Conservation (phyloP, 257 asterid species). For the Petunia axillaris region DNA sequence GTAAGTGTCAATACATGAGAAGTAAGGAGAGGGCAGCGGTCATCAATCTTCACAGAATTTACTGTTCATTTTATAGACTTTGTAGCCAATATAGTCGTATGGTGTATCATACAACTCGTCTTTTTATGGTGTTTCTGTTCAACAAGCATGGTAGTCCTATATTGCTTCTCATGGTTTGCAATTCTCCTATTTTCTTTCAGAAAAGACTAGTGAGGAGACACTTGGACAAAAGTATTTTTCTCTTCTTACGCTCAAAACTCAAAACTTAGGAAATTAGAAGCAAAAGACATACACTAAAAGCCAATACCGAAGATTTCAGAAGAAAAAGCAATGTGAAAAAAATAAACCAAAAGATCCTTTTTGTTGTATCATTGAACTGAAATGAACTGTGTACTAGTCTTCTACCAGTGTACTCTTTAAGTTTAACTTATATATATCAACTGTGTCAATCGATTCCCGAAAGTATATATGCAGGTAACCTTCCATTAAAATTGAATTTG, state of each 20-base stretch:
- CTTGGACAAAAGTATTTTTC: background rate
- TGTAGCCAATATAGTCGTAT: background rate
- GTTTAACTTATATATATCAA: too few relatives aligned
- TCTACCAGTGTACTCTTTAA: background rate
- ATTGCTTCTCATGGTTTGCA: background rate
- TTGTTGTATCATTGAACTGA: background rate
- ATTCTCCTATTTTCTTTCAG: background rate
- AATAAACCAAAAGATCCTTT: background rate
- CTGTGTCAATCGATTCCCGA: too few relatives aligned
- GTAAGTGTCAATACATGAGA: background rate
- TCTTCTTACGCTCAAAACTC: background rate
- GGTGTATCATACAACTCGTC: background rate
- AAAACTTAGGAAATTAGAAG: background rate
- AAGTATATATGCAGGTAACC: too few relatives aligned
- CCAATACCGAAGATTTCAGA: conserved; percentile 18
- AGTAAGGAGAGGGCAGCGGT: background rate
- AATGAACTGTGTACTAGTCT: background rate
- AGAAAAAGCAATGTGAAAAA: background rate
- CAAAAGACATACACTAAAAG: background rate
- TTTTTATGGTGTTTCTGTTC: conserved; percentile 7
- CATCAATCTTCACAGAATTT: conserved; percentile 16
- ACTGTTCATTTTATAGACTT: background rate
- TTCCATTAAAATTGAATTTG: too few relatives aligned
- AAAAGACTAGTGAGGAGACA: background rate
- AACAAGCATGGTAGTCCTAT: too few relatives aligned